Evolutionary conservation across 495 filamentous ascomycete genomes (phyloP).

Genomic region (Xylaria bambusicola): DNA sequence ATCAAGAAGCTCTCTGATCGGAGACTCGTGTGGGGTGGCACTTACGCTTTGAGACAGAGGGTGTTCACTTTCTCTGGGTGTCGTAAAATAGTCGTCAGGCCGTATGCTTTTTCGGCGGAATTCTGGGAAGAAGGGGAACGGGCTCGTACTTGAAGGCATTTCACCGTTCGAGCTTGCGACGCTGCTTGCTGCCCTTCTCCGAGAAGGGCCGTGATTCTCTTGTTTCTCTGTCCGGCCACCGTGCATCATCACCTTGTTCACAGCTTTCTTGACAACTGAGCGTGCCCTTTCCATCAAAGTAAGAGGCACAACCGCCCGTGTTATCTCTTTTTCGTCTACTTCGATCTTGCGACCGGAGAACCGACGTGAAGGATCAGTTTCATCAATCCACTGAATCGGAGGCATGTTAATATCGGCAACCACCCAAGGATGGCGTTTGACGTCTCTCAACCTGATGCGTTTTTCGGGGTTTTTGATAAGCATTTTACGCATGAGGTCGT

Average conservation of each 20-base stretch:
- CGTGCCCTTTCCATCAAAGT: slow-evolving; percentile 77
- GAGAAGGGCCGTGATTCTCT: slow-evolving; percentile 54
- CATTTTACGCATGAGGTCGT: slow-evolving; percentile 78
- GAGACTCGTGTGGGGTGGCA: slow-evolving; percentile 65
- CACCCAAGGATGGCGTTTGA: slow-evolving; percentile 97
- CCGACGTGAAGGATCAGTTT: slow-evolving; percentile 82
- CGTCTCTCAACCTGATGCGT: slow-evolving; percentile 85
- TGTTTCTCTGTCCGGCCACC: slow-evolving; percentile 52
- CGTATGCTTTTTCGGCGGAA: slow-evolving; percentile 68
- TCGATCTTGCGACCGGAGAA: slow-evolving; percentile 88
- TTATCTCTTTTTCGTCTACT: slow-evolving; percentile 87
- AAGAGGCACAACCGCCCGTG: slow-evolving; percentile 84
- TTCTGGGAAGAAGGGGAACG: slow-evolving; percentile 45
- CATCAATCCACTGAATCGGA: slow-evolving; percentile 79
- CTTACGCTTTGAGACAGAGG: slow-evolving; percentile 82
- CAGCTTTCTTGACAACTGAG: slow-evolving; percentile 67
- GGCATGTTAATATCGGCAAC: slow-evolving; percentile 71
- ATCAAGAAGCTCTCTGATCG: slow-evolving; percentile 34
- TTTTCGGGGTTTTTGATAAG: slow-evolving; percentile 86
- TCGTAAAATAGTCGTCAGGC: slow-evolving; percentile 68
- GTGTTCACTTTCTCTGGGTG: slow-evolving; percentile 63
- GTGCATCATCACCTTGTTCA: slow-evolving; percentile 62
- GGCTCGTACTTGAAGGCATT: slow-evolving; percentile 35
- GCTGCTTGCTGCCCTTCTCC: slow-evolving; percentile 58
- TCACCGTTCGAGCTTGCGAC: slow-evolving; percentile 57